Evolutionary conservation across 1,284 basidiomycete species (phyloP), one percentile per base, ranked within the genome.

Genomic region (Sphagnurus paluster): DNA sequence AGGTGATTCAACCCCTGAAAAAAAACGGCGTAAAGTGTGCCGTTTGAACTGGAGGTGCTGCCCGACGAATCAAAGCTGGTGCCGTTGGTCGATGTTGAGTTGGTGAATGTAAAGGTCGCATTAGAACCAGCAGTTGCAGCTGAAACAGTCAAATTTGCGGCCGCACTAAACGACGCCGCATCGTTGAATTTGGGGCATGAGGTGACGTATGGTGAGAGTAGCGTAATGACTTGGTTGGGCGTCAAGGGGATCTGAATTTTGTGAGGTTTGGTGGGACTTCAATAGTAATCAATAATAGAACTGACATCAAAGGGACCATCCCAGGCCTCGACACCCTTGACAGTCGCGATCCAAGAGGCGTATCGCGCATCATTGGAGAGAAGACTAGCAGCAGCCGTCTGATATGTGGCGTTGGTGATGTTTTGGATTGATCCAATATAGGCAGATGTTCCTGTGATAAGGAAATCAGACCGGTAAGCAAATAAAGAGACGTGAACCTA

Each of bases 351-450:
- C 34, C 52, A 54, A 10, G 40, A 35, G 2, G 53, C 50, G 13
- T 42, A 33, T 14, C 46, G 50, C 4, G 50, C 53, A 35, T 49
- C 33, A 30, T 32, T 49, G 1, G 44, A 34, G 2, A 54, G 13
- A 2, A 52, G 46, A 21, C 50, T 52, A 4, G 46, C 50, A 2
- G 50, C 50, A 33, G 32, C 41, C 2, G 44, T 49, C 23, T 29
- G 17, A 13, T 36, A 16, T n/a, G 49, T 52, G 4, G 43, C 30
- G 29, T 54, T 54, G 2, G 41, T 40, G 4, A 54, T 21, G 5
- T 45, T n/a, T 2, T 13, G 34, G 13, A 49, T 37, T 2, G 42
- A 75, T 20, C 81, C 82, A 26, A 74, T 68, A 64, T 84, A 85
- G 1, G 80, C 81, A 2, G 53, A 43, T 0, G 47, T 44, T 13